Evolutionary conservation across 768 basidiomycete genomes (phyloP).

Genomic region (Collybiopsis luxurians): DNA sequence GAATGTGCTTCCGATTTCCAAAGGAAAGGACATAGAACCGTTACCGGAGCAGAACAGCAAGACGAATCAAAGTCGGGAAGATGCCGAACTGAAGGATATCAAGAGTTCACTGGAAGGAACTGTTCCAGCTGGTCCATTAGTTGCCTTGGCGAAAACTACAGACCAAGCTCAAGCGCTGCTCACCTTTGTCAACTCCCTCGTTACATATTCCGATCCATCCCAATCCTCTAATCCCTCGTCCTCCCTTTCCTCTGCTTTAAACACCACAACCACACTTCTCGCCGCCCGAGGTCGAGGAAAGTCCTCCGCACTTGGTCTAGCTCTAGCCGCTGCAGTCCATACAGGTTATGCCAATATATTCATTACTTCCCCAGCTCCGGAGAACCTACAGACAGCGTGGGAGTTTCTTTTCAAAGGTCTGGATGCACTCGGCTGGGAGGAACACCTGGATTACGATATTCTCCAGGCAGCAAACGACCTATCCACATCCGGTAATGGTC

Average conservation of each 20-base stretch:
- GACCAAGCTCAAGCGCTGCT: slow-evolving; percentile 95
- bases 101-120: slow-evolving; percentile 66
- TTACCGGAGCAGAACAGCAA: slow-evolving; percentile 23
- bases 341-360: slow-evolving; percentile 98
- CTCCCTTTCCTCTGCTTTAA: slow-evolving; percentile 4
- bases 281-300: slow-evolving; percentile 96
- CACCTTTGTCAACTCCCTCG: slow-evolving; percentile 90
- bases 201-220: slow-evolving; percentile 33
- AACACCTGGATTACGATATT: slow-evolving; percentile 97
- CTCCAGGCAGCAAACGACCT: slow-evolving; percentile 92
- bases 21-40: slow-evolving; percentile 86
- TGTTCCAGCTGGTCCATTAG: slow-evolving; percentile 84
- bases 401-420: slow-evolving; percentile 97
- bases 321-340: slow-evolving; percentile 88
- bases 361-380: slow-evolving; percentile 95
- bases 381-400: slow-evolving; percentile 97
- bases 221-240: not conserved
- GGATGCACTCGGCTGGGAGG: slow-evolving; percentile 93
- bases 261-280: slow-evolving; percentile 90
- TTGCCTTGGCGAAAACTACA: slow-evolving; percentile 86
- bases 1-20: slow-evolving; percentile 94
- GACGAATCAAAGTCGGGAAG: slow-evolving; percentile 41
- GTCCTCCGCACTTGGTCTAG: slow-evolving; percentile 92
- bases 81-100: slow-evolving; percentile 72
- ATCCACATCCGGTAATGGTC: slow-evolving; percentile 4